phyloP scores from a whole-genome alignment of 345 rosid species.

The Turritis glabra region DNA sequence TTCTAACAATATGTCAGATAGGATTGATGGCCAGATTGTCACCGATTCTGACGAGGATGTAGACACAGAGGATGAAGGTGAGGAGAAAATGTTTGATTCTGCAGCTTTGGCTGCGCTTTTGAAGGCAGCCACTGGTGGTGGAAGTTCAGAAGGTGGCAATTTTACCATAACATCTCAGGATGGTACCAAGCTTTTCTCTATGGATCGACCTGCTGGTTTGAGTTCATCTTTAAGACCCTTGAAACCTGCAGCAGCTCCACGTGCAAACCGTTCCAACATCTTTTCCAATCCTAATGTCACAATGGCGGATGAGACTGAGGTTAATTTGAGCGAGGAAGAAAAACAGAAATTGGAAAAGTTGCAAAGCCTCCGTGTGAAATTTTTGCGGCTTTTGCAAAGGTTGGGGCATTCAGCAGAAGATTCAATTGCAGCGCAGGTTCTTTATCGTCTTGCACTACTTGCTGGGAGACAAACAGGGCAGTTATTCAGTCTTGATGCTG shows the following conservation, averaged over 20 bases:
- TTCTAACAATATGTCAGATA: slow-evolving; percentile 56
- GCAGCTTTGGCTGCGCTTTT: slow-evolving; percentile 88
- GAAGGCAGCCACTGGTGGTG: slow-evolving; percentile 83
- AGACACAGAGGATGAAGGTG: slow-evolving; percentile 88
- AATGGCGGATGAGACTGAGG: slow-evolving; percentile 50
- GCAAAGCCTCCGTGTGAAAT: slow-evolving; percentile 73
- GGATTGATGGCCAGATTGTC: slow-evolving; percentile 76
- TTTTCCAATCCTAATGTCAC: slow-evolving; percentile 50
- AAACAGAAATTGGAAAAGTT: slow-evolving; percentile 75
- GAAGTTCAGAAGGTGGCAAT: slow-evolving; percentile 59
- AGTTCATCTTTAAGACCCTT: slow-evolving; percentile 74
- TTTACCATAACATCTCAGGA: slow-evolving; percentile 76
- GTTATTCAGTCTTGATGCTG: slow-evolving; percentile 74
- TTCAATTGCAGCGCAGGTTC: slow-evolving; percentile 75
- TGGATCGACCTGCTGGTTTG: slow-evolving; percentile 90
- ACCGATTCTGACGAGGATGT: slow-evolving; percentile 90
- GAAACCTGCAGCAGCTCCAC: slow-evolving; percentile 71
- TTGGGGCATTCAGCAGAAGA: slow-evolving; percentile 82
- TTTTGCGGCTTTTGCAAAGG: slow-evolving; percentile 82
- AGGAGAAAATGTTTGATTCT: slow-evolving; percentile 77
- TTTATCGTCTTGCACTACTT: slow-evolving; percentile 69
- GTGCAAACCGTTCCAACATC: slow-evolving; percentile 56
- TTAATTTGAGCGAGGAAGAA: slow-evolving; percentile 81
- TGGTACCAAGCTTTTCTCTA: slow-evolving; percentile 89
- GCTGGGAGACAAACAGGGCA: slow-evolving; percentile 79